Percentiles rank a stretch among this genome's conserved stretches.
phyloP scores from a whole-genome alignment of 306 rosid genomes.

The Sicyos baderoa region DNA sequence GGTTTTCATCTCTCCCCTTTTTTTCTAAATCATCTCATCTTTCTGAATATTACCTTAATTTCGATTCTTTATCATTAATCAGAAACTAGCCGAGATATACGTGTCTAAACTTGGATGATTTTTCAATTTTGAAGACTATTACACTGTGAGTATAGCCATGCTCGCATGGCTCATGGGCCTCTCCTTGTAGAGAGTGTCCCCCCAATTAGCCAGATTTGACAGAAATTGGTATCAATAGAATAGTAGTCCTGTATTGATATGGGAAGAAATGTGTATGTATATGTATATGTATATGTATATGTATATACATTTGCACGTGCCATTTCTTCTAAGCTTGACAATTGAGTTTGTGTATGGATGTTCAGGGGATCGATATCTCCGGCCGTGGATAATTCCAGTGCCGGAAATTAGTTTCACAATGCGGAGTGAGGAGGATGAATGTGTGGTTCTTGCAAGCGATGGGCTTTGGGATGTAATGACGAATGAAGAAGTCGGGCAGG shows the following conservation, averaged over 20 bases:
- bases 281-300: no score
- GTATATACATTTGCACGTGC: not conserved
- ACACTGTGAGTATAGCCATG: no score
- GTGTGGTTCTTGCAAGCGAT: conserved; percentile 68
- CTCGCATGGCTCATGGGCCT: no score
- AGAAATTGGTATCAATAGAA: no score
- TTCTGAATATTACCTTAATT: no score
- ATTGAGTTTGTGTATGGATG: conserved; percentile 10
- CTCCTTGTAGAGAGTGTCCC: no score
- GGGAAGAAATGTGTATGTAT: not conserved
- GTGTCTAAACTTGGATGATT: no score
- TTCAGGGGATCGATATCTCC: conserved; percentile 67
- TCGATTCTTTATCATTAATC: no score
- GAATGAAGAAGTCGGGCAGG: conserved; percentile 71
- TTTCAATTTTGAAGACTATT: no score
- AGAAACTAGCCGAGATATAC: no score
- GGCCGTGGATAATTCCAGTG: conserved; percentile 83
- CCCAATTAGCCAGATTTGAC: no score
- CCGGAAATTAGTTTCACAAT: conserved; percentile 56
- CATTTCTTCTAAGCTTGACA: conserved; percentile 2
- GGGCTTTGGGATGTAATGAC: conserved; percentile 88
- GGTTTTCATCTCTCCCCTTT: conserved; percentile 40
- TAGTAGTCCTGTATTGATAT: no score
- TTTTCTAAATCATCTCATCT: not conserved
- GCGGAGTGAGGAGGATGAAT: conserved; percentile 71